Base-by-base conservation (phyloP, 2,329 filamentous ascomycete genomes). In the Penicillium sp. region DNA sequence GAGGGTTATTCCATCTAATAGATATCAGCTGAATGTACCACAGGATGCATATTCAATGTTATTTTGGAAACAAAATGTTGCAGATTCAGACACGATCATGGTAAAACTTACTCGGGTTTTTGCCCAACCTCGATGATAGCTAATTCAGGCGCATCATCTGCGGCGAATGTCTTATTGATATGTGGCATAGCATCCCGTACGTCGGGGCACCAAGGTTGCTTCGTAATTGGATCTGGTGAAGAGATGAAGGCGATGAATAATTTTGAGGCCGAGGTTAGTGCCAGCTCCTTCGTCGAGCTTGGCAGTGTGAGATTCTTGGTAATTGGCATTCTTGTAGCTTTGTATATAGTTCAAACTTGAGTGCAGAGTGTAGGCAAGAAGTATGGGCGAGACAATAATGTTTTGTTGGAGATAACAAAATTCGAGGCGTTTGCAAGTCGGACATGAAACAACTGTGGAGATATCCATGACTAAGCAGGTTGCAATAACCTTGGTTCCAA, bases 151-250 rank as follows among this genome's bases (percentile, higher is more conserved):
- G 67, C 57, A 18, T 61, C 59, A 1, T 64, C 53, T 0, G 55
- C 55, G 0, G 63, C 59, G 54, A 77, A 77, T 2, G 70, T 67
- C 0, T 63, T 57, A 3, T 66, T 55, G 22, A 76, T 64, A 42
- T 66, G 54, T 0, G 74, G 74, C 52, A 75, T 55, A 0, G 74
- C 71, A 9, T 69, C 71, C 14, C 71, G 67, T 26, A 76, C 74
- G 49, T 76, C 74, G 1, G 75, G 74, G 24, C 74, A 77, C 75
- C 74, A 76, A 4, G 74, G 66, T 53, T 71, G 61, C 8, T 66
- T 66, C 18, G 74, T 76, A 3, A 58, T 57, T 8, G 72, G 67
- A 42, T 75, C 72, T 34, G 67, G 45, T 32, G 71, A 74, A 2
- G 74, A 69, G 34, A 72, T 65, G 60, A 76, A 76, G n/a, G 71